A percentile compares a stretch with the other conserved stretches of the same genome.
These are phyloP conservation scores for Dipteronia sinensis DNA, from an alignment of 345 rosid genomes.

Conservation along the genomic window DNA sequence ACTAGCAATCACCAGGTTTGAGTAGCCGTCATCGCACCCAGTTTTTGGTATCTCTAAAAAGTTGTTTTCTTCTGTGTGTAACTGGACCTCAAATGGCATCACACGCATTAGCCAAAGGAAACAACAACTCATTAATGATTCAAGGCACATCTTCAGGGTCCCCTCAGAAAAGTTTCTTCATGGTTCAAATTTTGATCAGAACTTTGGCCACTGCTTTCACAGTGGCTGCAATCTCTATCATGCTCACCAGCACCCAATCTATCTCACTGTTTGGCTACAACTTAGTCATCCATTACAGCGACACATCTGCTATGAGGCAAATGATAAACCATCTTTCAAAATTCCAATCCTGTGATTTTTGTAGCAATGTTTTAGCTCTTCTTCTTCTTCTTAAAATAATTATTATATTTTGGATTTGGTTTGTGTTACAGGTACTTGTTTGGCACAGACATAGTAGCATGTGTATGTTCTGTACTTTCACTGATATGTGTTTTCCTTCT, in stretches of 20 bases:
- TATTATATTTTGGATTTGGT: background rate
- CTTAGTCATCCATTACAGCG: slow-evolving; percentile 36
- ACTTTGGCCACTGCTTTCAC: slow-evolving; percentile 41
- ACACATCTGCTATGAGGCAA: slow-evolving; percentile 51
- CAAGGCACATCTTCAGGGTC: background rate
- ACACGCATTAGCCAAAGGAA: background rate
- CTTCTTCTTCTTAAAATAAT: background rate
- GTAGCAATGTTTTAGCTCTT: background rate
- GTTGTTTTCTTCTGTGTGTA: background rate
- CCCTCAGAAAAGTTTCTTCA: slow-evolving; percentile 20
- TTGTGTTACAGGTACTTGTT: slow-evolving; percentile 49
- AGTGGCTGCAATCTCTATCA: slow-evolving; percentile 35
- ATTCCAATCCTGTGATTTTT: background rate
- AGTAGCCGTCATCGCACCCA: background rate
- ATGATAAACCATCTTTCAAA: background rate
- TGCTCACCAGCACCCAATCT: slow-evolving; percentile 39
- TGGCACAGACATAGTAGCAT: slow-evolving; percentile 37
- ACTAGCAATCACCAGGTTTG: no score
- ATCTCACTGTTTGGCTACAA: slow-evolving; percentile 26
- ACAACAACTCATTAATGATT: background rate
- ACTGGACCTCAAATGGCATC: background rate
- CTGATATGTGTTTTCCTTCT: slow-evolving; percentile 29
- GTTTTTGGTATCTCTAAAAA: background rate
- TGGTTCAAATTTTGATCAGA: slow-evolving; percentile 43
- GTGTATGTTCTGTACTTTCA: slow-evolving; percentile 46